Base-by-base conservation (phyloP, 805 yeast species). In the Hanseniaspora thailandica region DNA sequence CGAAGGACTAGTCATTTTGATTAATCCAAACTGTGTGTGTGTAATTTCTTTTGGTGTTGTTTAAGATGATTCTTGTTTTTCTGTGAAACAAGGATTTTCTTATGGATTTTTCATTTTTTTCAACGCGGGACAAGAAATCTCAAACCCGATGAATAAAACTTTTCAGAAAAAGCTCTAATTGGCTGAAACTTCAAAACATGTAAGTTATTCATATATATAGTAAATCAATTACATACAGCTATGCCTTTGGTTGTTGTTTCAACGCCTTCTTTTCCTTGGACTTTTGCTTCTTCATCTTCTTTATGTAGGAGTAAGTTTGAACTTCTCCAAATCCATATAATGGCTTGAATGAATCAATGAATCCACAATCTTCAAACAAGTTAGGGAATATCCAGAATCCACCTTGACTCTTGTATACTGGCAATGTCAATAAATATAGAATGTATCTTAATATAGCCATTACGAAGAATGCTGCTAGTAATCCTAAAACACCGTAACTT, bases 341-440 rank as follows among this genome's bases (percentile, higher is more conserved):
- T 4, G 98, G 98, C 59, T 75, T 75, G 72, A 93, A 93, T 72
- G 95, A 84, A 55, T 90, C 97, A 56, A 90, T 63, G 58, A 93
- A 84, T 23, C 97, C 96, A 61, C 94, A 89, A 64, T 93, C 98
- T 57, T 82, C 98, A 69, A 89, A 93, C 63, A 93, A 73, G 65
- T 90, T 90, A 54, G 98, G 98, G 75, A 87, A 90, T 45, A 93
- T 66, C 98, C 98, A 93, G 65, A 93, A 75, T n/a, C 95, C 95
- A 41, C 80, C 79, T 54, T 76, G 69, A 22, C 51, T 55, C 34
- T 58, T 62, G 23, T 58, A 55, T 10, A 64, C 43, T 7, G 62
- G 57, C 35, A 64, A 51, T 5, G 68, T 64, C 1, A 77, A 67
- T 46, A 82, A 69, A 58, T 76, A 75, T 25, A 93, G 64, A 39